Conservation (phyloP, 257 asterid species). For the Scutellaria galericulata region DNA sequence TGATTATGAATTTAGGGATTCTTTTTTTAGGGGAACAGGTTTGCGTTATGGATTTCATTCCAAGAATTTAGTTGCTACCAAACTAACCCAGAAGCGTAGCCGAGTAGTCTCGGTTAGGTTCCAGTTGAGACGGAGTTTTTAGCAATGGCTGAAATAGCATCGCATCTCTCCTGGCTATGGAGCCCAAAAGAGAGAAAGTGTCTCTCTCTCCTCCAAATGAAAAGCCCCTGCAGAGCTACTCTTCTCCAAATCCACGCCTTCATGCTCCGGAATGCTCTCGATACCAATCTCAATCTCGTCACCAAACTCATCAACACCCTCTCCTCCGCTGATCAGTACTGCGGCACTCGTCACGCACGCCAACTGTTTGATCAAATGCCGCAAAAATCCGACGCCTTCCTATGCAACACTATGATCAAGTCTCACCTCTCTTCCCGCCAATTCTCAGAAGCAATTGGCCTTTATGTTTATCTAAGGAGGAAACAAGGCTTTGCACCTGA, state of each 20-base stretch:
- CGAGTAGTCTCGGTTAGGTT: no score
- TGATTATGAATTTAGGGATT: no score
- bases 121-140: no score
- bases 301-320: slow-evolving; percentile 70
- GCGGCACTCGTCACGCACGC: slow-evolving; percentile 70
- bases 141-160: slow-evolving; percentile 8
- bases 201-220: slow-evolving; percentile 66
- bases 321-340: slow-evolving; percentile 48
- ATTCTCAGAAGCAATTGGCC: slow-evolving; percentile 43
- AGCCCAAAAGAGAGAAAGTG: slow-evolving; percentile 66
- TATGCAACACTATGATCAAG: slow-evolving; percentile 89
- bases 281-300: slow-evolving; percentile 68
- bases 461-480: slow-evolving; percentile 56
- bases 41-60: no score
- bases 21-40: no score
- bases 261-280: slow-evolving; percentile 67
- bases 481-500: slow-evolving; percentile 68
- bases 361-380: slow-evolving; percentile 63
- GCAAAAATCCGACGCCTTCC: slow-evolving; percentile 59
- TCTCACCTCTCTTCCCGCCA: slow-evolving; percentile 66
- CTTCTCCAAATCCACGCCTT: slow-evolving; percentile 81
- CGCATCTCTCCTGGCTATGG: slow-evolving; percentile 52
- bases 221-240: slow-evolving; percentile 45
- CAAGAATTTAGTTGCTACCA: no score
- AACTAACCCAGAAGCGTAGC: no score